phyloP scores from a whole-genome alignment of 208 protist genomes.

The Acanthamoeba sp. region DNA sequence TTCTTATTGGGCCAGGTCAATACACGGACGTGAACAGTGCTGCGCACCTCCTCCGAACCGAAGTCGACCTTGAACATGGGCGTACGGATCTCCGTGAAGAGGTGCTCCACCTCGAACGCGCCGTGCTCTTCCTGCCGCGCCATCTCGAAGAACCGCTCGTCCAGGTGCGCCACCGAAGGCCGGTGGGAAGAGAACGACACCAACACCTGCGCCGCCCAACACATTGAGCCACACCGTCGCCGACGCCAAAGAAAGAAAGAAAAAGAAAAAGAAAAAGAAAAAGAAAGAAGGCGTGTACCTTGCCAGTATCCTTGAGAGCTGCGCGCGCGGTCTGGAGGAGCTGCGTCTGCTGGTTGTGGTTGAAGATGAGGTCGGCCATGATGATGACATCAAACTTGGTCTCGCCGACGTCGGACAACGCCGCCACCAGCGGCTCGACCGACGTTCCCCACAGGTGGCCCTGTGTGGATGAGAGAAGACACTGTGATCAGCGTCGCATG shows the following conservation, averaged over 20 bases:
- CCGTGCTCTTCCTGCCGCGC: slow-evolving; percentile 53
- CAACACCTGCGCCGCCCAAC: slow-evolving; percentile 71
- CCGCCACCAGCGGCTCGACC: slow-evolving; percentile 2
- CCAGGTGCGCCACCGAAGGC: slow-evolving; percentile 66
- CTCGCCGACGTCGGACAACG: neutral
- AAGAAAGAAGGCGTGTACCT: neutral
- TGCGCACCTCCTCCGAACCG: slow-evolving; percentile 76
- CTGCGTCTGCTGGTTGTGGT: slow-evolving; percentile 73
- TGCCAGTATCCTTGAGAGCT: slow-evolving; percentile 70
- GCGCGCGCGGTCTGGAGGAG: slow-evolving; percentile 55
- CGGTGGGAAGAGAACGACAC: slow-evolving; percentile 79
- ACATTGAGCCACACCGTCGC: neutral
- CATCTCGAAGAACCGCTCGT: slow-evolving; percentile 77
- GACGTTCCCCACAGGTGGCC: slow-evolving; percentile 69
- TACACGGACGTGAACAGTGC: slow-evolving; percentile 69
- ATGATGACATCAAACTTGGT: slow-evolving; percentile 81
- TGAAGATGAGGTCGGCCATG: slow-evolving; percentile 80
- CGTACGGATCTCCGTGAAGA: slow-evolving; percentile 73
- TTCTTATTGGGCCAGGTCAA: slow-evolving; percentile 3
- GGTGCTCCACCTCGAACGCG: slow-evolving; percentile 73
- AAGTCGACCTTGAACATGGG: slow-evolving; percentile 84
- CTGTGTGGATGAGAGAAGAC: no score
- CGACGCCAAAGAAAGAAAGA: neutral
- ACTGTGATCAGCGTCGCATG: no score
- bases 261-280: neutral